A percentile compares a stretch with the other conserved stretches of the same genome.
phyloP scores from a whole-genome alignment of 768 basidiomycete genomes.

The Lanmaoa rubissima region DNA sequence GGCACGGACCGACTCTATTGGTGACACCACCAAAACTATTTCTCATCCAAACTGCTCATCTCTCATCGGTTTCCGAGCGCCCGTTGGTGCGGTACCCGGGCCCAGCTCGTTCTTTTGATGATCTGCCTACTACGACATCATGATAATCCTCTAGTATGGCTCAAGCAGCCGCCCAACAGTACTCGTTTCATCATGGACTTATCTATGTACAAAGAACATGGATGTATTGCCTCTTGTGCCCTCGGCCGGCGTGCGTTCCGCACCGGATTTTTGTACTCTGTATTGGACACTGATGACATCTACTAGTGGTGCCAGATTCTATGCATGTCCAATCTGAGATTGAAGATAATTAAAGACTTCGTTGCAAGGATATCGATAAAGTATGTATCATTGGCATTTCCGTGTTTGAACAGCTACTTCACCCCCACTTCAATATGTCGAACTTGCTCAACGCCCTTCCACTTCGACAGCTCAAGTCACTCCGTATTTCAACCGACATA shows the following conservation, averaged over 20 bases:
- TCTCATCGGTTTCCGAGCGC: not conserved
- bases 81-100: not conserved
- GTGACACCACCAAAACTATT: not conserved
- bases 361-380: slow-evolving; percentile 10
- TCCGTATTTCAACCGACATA: slow-evolving; percentile 34
- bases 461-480: slow-evolving; percentile 14
- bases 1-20: slow-evolving; percentile 13
- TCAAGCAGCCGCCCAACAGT: not conserved
- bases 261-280: not conserved
- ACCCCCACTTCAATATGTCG: slow-evolving; percentile 9
- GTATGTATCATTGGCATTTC: not conserved
- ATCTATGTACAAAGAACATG: too few relatives aligned
- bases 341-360: not conserved
- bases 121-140: not conserved
- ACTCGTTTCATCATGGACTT: not conserved
- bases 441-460: not conserved
- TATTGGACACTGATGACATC: slow-evolving; percentile 13
- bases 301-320: not conserved
- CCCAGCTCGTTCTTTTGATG: not conserved
- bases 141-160: not conserved
- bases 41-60: not conserved
- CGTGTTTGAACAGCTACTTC: not conserved
- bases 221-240: too few relatives aligned
- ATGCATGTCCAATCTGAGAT: not conserved
- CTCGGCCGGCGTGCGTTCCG: too few relatives aligned